These are phyloP conservation scores for Gracilariopsis chorda DNA, from an alignment of 23 red algal species.

Conservation along the genomic window DNA sequence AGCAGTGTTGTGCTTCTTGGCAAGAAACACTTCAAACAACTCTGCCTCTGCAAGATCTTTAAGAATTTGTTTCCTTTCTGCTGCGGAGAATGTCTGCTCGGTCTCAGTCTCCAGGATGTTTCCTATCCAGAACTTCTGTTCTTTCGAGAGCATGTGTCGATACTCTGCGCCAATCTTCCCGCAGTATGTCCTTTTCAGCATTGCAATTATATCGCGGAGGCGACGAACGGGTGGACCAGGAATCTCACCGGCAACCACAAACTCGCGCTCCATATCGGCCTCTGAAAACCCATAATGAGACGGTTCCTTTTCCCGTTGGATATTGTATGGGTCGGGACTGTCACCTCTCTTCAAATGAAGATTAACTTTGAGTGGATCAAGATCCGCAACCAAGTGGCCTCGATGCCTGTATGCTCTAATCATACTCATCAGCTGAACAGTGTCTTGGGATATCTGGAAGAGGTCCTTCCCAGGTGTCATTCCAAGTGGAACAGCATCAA, in stretches of 20 bases:
- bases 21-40: slow-evolving; percentile 94
- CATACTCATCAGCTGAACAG: slow-evolving; percentile 95
- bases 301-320: slow-evolving; percentile 75
- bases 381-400: slow-evolving; percentile 98
- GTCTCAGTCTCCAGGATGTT: slow-evolving; percentile 81
- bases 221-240: slow-evolving; percentile 86
- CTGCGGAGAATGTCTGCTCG: slow-evolving; percentile 58
- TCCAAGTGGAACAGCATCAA: slow-evolving; percentile 37
- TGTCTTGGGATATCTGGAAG: slow-evolving; percentile 89
- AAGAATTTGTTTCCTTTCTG: slow-evolving; percentile 83
- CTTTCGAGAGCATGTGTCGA: slow-evolving; percentile 96
- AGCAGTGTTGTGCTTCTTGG: slow-evolving; percentile 89
- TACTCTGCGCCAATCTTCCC: slow-evolving; percentile 98
- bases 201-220: slow-evolving; percentile 75
- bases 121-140: slow-evolving; percentile 98
- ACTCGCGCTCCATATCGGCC: slow-evolving; percentile 96
- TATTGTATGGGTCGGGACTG: slow-evolving; percentile 51
- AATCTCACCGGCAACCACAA: slow-evolving; percentile 89
- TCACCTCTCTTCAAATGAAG: slow-evolving; percentile 9
- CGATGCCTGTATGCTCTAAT: slow-evolving; percentile 97
- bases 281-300: slow-evolving; percentile 92
- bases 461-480: slow-evolving; percentile 85
- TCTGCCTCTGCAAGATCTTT: slow-evolving; percentile 81
- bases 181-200: slow-evolving; percentile 84
- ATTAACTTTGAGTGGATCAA: slow-evolving; percentile 86